Conservation (phyloP, 169 alveolate genomes). For the Plasmodium chabaudi region DNA sequence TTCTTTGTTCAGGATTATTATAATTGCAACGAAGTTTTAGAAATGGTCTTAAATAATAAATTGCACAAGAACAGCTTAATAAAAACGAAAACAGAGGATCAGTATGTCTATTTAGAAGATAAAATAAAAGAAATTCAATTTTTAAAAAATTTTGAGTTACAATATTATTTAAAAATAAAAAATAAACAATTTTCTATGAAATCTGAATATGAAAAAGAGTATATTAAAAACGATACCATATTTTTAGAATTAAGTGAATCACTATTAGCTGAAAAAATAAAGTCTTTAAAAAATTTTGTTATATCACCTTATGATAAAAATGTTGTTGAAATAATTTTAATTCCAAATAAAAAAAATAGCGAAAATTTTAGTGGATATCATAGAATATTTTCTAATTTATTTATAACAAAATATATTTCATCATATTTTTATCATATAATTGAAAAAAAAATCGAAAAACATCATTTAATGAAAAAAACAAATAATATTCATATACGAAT, state of each 20-base stretch:
- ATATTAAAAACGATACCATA: slow-evolving; percentile 18
- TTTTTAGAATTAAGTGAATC: slow-evolving; percentile 44
- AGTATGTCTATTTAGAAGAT: slow-evolving; percentile 39
- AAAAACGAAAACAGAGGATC: slow-evolving; percentile 31
- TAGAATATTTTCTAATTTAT: slow-evolving; percentile 32
- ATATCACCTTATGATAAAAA: slow-evolving; percentile 53
- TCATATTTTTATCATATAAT: slow-evolving; percentile 60
- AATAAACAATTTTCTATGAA: slow-evolving; percentile 21
- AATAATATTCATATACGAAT: slow-evolving; percentile 55
- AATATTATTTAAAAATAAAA: slow-evolving; percentile 52
- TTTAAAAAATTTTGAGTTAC: slow-evolving; percentile 58
- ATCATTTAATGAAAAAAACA: slow-evolving; percentile 34
- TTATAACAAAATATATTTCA: slow-evolving; percentile 67
- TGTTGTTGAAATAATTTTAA: slow-evolving; percentile 55
- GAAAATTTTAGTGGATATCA: slow-evolving; percentile 42
- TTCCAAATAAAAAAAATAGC: slow-evolving; percentile 37
- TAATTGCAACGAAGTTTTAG: slow-evolving; percentile 58
- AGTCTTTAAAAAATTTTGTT: slow-evolving; percentile 46
- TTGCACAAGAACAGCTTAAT: slow-evolving; percentile 32
- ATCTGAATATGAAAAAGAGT: slow-evolving; percentile 12
- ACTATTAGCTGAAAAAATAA: slow-evolving; percentile 67
- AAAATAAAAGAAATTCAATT: slow-evolving; percentile 48
- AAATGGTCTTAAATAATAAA: slow-evolving; percentile 48
- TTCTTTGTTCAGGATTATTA: slow-evolving; percentile 11
- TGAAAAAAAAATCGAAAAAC: slow-evolving; percentile 66